Base-by-base conservation (phyloP, 371 early-diverging fungal species). In the Capillidium rhysosporum region DNA sequence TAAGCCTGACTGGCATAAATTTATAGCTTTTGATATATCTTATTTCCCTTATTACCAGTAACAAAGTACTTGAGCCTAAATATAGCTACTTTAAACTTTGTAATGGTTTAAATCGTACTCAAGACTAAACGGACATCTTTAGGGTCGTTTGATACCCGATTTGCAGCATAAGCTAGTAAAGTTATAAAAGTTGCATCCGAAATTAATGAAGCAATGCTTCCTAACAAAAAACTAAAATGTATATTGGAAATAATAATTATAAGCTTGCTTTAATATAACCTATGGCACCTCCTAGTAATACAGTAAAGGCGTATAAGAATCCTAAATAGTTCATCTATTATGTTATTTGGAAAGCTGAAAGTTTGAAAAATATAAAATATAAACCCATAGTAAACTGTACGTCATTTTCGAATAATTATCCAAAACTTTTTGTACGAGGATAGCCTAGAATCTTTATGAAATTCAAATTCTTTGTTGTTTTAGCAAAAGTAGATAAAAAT, bases 1-100 rank as follows among this genome's bases (percentile, higher is more conserved):
- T 68, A 45, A 77, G 59, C 4, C 78, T 77, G 16, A 73, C 77
- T 1, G 78, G 76, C 78, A 80, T 77, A 44, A 76, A 67, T 61
- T 75, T 76, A 7, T 68, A 67, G 43, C 69, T 69, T 26, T 65
- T 63, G 40, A 61, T 52, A 54, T 69, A 80, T 23, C 77, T 73
- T 3, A 59, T 43, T 9, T 75, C 77, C 80, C 77, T 80, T 5
- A 74, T 68, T 1, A 67, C 25, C n/a, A 70, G 55, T 14, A 80
- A 59, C 0, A 64, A 40, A 18, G 68, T 26, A 58, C 71, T 71
- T n/a, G 70, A 61, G 2, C 55, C 66, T 62, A 59, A 54, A 25
- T 51, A 59, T 16, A 49, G 10, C 49, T 40, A 49, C 18, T 20
- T 25, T 41, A 44, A 5, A 10, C 29, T 34, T 23, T 4, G 9